A percentile compares a stretch with the other conserved stretches of the same genome.
Conservation (phyloP, 208 protist species). For the Trypanosomatidae sp. region DNA sequence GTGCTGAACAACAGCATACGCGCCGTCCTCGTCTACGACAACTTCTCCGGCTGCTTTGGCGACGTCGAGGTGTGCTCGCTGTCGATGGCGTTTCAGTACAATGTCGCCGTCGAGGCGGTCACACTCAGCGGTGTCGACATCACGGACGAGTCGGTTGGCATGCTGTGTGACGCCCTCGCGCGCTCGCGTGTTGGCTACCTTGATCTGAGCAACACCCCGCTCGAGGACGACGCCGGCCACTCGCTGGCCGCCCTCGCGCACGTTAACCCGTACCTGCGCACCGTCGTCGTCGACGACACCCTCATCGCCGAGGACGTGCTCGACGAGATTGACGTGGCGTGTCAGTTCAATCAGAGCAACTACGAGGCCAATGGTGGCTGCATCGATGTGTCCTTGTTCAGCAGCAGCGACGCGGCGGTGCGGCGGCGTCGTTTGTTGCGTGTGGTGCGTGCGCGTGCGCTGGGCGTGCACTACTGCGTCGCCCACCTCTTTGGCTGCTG, state of each 20-base stretch:
- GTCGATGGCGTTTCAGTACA: slow-evolving; percentile 71
- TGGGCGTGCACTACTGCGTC: slow-evolving; percentile 52
- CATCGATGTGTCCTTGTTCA: slow-evolving; percentile 33
- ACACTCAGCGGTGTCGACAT: slow-evolving; percentile 75
- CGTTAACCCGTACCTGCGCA: slow-evolving; percentile 74
- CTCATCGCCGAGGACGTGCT: slow-evolving; percentile 74
- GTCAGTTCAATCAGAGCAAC: slow-evolving; percentile 84
- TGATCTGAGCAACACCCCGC: slow-evolving; percentile 68
- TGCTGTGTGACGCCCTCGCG: slow-evolving; percentile 63
- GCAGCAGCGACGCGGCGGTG: slow-evolving; percentile 21
- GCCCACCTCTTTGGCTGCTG: slow-evolving; percentile 65
- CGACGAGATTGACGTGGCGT: slow-evolving; percentile 85
- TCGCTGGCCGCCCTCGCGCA: slow-evolving; percentile 73
- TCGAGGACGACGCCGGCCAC: slow-evolving; percentile 70
- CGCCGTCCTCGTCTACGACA: slow-evolving; percentile 65
- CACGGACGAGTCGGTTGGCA: slow-evolving; percentile 63
- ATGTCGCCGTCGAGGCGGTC: slow-evolving; percentile 69
- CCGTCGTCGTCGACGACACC: slow-evolving; percentile 75
- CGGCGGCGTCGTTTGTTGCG: slow-evolving; percentile 63
- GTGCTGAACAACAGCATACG: slow-evolving; percentile 79
- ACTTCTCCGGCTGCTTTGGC: slow-evolving; percentile 49
- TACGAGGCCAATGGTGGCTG: slow-evolving; percentile 46
- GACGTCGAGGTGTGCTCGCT: slow-evolving; percentile 71
- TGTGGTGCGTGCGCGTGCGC: slow-evolving; percentile 31
- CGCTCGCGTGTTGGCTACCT: slow-evolving; percentile 71